Conservation (phyloP, 306 rosid species). For the Myrica gale region DNA sequence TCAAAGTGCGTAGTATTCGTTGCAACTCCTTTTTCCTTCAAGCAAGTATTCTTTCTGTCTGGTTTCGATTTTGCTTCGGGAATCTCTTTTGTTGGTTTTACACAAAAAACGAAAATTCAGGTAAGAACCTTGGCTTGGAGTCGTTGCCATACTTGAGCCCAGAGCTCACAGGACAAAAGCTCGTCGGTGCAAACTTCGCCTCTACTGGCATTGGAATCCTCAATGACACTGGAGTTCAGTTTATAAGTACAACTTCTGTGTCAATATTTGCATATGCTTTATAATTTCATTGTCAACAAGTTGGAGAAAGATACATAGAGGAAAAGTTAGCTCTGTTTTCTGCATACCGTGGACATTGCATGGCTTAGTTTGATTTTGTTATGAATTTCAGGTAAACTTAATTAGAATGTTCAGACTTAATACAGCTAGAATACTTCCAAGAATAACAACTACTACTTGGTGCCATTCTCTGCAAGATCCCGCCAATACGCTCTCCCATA, state of each 20-base stretch:
- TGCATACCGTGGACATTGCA: too few species aligned
- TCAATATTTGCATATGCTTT: not conserved
- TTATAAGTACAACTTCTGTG: conserved; percentile 43
- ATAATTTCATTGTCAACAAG: not conserved
- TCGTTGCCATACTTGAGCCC: conserved; percentile 90
- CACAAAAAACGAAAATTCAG: conserved; percentile 26
- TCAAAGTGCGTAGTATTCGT: too few species aligned
- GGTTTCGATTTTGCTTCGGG: too few species aligned
- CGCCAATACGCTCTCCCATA: conserved; percentile 59
- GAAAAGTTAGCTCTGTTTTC: too few species aligned
- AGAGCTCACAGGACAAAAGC: conserved; percentile 44
- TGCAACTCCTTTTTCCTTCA: too few species aligned
- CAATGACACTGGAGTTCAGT: conserved; percentile 83
- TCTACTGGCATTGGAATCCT: conserved; percentile 93
- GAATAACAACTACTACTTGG: conserved; percentile 69
- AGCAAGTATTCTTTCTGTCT: too few species aligned
- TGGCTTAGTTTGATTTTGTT: too few species aligned
- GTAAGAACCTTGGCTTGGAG: conserved; percentile 67
- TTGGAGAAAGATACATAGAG: too few species aligned
- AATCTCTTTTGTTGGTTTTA: too few species aligned
- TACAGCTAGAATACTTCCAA: conserved; percentile 52
- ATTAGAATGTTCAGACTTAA: conserved; percentile 61
- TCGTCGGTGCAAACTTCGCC: conserved; percentile 84
- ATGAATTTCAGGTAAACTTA: conserved; percentile 50
- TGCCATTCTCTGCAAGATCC: conserved; percentile 74